Base-by-base conservation (phyloP, 2,329 filamentous ascomycete species). In the Fusarium sp. region DNA sequence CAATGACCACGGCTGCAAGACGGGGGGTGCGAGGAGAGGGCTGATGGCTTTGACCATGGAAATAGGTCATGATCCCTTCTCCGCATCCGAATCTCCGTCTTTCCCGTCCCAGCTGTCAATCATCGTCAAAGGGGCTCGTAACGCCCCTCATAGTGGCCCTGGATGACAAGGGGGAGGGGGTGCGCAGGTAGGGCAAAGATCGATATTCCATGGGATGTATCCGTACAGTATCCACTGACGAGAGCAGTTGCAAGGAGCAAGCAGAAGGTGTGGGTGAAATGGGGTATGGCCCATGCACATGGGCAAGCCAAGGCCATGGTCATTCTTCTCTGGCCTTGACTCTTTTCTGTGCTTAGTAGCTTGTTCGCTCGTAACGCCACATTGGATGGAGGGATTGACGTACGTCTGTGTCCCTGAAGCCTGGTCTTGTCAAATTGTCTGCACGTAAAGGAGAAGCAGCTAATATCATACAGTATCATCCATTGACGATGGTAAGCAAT, bases 321-420 rank as follows among this genome's bases (percentile, higher is more conserved):
- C 43, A n/a, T 18, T n/a, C n/a, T 31, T 18, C 39, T 39, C n/a
- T 58, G 25, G 20, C n/a, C 23, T 9, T 46, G 31, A 27, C 40
- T 45, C 27, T 48, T 57, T 35, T 57, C 37, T 27, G 41, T 63
- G 60, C 60, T 72, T 62, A 50, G 36, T 63, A 58, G 67, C 53
- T 62, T 58, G 57, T 20, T 39, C 36, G 66, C 63, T 69, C 55
- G 66, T 73, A 69, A 70, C 69, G 71, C 71, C 71, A 73, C 66
- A 68, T 63, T 64, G 25, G 29, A 31, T 29, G 11, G 45, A 17
- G 15, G 13, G 31, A 64, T 64, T 40, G 63, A 39, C 40, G 49
- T 63, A 57, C 61, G 69, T 73, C 60, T 65, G 66, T 72, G 66
- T 63, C 52, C 68, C 63, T 63, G 53, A 31, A 33, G 45, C 48